phyloP scores from a whole-genome alignment of 495 filamentous ascomycete species.

The Tirmania nivea region DNA sequence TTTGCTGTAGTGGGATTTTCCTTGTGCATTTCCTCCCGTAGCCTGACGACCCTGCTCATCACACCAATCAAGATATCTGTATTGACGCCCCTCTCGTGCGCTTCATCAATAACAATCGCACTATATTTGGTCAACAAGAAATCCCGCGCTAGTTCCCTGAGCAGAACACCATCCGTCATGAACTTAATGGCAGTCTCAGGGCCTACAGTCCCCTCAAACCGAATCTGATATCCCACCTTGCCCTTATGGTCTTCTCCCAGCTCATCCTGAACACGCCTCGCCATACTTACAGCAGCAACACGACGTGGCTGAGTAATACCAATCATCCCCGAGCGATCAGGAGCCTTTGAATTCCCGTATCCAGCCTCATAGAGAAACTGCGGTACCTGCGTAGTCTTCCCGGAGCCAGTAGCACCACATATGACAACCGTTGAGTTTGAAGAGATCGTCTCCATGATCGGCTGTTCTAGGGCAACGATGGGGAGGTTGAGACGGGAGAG shows the following conservation, averaged over 20 bases:
- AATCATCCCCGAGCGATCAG: slow-evolving; percentile 64
- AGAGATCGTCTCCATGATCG: slow-evolving; percentile 93
- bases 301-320: slow-evolving; percentile 85
- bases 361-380: slow-evolving; percentile 91
- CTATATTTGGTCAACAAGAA: slow-evolving; percentile 86
- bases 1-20: slow-evolving; percentile 11
- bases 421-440: slow-evolving; percentile 71
- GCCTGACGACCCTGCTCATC: slow-evolving; percentile 73
- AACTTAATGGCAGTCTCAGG: slow-evolving; percentile 87
- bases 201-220: slow-evolving; percentile 71
- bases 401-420: slow-evolving; percentile 89
- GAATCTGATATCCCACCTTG: slow-evolving; percentile 72
- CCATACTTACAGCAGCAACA: slow-evolving; percentile 88
- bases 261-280: slow-evolving; percentile 72
- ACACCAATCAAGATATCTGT: slow-evolving; percentile 95
- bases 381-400: slow-evolving; percentile 91
- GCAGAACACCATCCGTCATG: slow-evolving; percentile 94
- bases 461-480: slow-evolving; percentile 85
- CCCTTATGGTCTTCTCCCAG: slow-evolving; percentile 42
- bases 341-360: slow-evolving; percentile 54
- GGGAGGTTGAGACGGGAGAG: slow-evolving; percentile 57
- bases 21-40: slow-evolving; percentile 40
- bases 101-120: slow-evolving; percentile 85
- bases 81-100: slow-evolving; percentile 91
- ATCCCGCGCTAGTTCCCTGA: slow-evolving; percentile 78